Conservation (phyloP, 129 eudicot genomes). For the Ambrosia trifida region DNA sequence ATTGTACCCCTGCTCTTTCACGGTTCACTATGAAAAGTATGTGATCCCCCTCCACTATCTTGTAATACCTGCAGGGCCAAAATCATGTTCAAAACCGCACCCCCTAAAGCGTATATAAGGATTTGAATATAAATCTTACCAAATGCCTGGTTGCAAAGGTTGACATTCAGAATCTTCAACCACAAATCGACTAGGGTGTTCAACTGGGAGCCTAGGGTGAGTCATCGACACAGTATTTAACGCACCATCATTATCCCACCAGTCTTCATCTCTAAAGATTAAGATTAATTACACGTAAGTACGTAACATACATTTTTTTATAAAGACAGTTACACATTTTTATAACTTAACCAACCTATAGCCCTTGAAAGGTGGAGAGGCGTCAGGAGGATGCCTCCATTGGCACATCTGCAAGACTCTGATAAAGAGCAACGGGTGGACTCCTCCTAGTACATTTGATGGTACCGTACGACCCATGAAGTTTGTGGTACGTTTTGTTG, state of each 20-base stretch:
- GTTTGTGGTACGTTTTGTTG: constrained; percentile 76
- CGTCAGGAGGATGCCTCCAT: constrained; percentile 86
- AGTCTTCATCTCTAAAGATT: constrained; percentile 83
- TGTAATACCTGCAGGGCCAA: constrained; percentile 80
- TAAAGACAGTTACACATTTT: neutral
- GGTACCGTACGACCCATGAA: constrained; percentile 63
- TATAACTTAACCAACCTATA: constrained; percentile 53
- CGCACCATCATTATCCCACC: constrained; percentile 99
- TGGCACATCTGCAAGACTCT: constrained; percentile 91
- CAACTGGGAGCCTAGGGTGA: constrained; percentile 85
- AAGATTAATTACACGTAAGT: constrained; percentile 10
- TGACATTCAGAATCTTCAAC: constrained; percentile 83
- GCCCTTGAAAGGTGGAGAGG: constrained; percentile 91
- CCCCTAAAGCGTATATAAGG: neutral
- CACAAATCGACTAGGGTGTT: constrained; percentile 76
- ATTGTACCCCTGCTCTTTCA: constrained; percentile 95
- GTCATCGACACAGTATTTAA: constrained; percentile 92
- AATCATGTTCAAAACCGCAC: neutral
- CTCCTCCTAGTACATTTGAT: constrained; percentile 69
- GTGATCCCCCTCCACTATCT: constrained; percentile 89
- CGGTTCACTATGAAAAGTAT: constrained; percentile 84
- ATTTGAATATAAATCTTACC: constrained; percentile 43
- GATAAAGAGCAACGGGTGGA: constrained; percentile 82
- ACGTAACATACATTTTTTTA: constrained; percentile 7
- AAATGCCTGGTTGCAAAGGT: constrained; percentile 87